Conservation (phyloP, 331 rosid species). For the Spiraea crenata region DNA sequence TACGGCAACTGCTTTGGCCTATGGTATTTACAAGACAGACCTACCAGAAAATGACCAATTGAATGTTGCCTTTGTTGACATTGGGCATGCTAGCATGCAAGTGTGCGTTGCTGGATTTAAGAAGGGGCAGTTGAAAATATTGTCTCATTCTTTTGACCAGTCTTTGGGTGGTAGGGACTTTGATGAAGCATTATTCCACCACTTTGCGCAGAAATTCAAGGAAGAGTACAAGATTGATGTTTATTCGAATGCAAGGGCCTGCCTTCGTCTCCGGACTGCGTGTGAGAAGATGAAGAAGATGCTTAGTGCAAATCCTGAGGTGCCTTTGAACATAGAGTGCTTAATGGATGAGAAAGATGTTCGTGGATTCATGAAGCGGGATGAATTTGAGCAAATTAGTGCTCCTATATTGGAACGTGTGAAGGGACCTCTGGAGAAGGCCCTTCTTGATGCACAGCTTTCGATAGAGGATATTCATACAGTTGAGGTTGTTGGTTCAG, state of each 20-base stretch:
- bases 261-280: conserved; percentile 74
- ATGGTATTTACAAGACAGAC: conserved; percentile 95
- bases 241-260: conserved; percentile 75
- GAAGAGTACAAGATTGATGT: conserved; percentile 84
- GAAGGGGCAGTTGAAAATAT: conserved; percentile 80
- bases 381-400: conserved; percentile 79
- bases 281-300: conserved; percentile 94
- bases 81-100: conserved; percentile 97
- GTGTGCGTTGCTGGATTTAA: conserved; percentile 91
- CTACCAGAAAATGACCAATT: conserved; percentile 78
- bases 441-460: conserved; percentile 81
- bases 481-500: conserved; percentile 96
- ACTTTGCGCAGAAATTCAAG: conserved; percentile 76
- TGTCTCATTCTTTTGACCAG: conserved; percentile 82
- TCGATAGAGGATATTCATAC: conserved; percentile 58
- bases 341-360: conserved; percentile 98
- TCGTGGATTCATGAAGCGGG: conserved; percentile 75
- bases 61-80: conserved; percentile 88
- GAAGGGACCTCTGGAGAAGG: conserved; percentile 79
- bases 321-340: conserved; percentile 89
- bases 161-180: conserved; percentile 95
- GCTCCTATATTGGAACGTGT: conserved; percentile 87
- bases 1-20: conserved; percentile 91
- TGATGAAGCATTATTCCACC: conserved; percentile 73
- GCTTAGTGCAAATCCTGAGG: conserved; percentile 92